Evolutionary conservation across 2,329 filamentous ascomycete species (phyloP).

Genomic region (Magnaporthiopsis rhizophila): DNA sequence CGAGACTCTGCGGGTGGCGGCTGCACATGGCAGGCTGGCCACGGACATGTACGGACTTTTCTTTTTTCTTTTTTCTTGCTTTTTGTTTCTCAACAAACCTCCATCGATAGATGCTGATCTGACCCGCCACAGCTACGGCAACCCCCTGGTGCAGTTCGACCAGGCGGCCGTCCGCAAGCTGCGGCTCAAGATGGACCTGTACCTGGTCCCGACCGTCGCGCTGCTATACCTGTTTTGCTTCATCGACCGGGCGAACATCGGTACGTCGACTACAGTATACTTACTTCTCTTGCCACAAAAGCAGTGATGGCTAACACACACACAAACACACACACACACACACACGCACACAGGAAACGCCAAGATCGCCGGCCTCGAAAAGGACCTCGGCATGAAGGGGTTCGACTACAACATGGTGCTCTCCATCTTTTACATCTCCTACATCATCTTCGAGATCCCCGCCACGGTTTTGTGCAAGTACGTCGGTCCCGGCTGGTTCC

Average conservation of each 20-base stretch:
- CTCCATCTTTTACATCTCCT: slow-evolving; percentile 63
- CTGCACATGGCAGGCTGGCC: slow-evolving; percentile 34
- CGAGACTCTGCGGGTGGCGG: slow-evolving; percentile 18
- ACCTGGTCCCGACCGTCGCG: slow-evolving; percentile 57
- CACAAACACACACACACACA: no score
- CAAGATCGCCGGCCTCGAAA: slow-evolving; percentile 55
- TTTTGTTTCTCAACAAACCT: background rate
- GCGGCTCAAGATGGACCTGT: slow-evolving; percentile 56
- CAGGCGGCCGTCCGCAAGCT: slow-evolving; percentile 47
- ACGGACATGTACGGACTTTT: slow-evolving; percentile 31
- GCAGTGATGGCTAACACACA: background rate
- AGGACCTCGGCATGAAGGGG: slow-evolving; percentile 48
- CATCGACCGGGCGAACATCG: slow-evolving; percentile 68
- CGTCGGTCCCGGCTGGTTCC: slow-evolving; percentile 64
- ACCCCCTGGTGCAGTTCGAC: slow-evolving; percentile 46
- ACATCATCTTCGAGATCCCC: slow-evolving; percentile 67
- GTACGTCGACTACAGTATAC: slow-evolving; percentile 26
- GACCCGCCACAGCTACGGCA: slow-evolving; percentile 32
- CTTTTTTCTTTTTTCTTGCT: slow-evolving; percentile 2
- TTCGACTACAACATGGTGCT: slow-evolving; percentile 65
- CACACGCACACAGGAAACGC: slow-evolving; percentile 61
- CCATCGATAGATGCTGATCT: background rate
- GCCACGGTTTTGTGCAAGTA: slow-evolving; percentile 61
- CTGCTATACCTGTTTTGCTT: slow-evolving; percentile 66
- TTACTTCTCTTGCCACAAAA: background rate